Percentiles rank a stretch among this genome's conserved stretches.
These are phyloP conservation scores for Rhodomyrtus psidioides DNA, from an alignment of 441 rosid genomes.

Conservation along the genomic window DNA sequence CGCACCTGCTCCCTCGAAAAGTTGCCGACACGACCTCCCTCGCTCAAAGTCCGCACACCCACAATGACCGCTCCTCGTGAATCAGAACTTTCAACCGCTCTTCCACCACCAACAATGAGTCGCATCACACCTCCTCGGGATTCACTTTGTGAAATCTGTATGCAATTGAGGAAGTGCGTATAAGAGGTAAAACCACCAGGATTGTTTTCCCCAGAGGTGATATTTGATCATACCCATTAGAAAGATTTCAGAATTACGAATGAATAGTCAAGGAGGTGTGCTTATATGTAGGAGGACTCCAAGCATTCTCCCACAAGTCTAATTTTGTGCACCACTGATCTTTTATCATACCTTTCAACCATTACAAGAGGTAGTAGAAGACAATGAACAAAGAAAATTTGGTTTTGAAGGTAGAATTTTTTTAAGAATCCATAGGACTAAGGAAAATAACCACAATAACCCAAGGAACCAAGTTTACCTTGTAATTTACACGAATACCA, in stretches of 20 bases:
- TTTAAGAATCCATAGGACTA: neutral
- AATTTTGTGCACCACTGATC: neutral
- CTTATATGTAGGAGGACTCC: neutral
- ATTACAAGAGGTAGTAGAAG: neutral
- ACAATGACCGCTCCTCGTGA: slow-evolving; percentile 93
- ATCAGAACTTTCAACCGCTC: slow-evolving; percentile 82
- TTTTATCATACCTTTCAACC: neutral
- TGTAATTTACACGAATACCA: slow-evolving; percentile 80
- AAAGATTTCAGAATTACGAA: neutral
- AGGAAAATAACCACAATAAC: slow-evolving; percentile 20
- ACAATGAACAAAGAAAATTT: neutral
- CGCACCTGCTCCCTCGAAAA: slow-evolving; percentile 97
- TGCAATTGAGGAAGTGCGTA: neutral
- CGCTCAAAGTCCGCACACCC: slow-evolving; percentile 98
- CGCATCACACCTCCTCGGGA: slow-evolving; percentile 97
- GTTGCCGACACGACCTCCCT: slow-evolving; percentile 98
- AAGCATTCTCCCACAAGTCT: neutral
- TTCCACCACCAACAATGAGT: slow-evolving; percentile 99
- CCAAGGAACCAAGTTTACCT: slow-evolving; percentile 23
- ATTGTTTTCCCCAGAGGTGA: neutral
- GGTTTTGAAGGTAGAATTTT: neutral
- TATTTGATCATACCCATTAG: neutral
- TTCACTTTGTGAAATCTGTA: slow-evolving; percentile 74
- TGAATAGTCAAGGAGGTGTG: neutral
- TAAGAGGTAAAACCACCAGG: neutral